A percentile compares a stretch with the other conserved stretches of the same genome.
These are phyloP conservation scores for Xylaria sp. DNA, from an alignment of 2,329 filamentous ascomycete species.

Conservation along the genomic window DNA sequence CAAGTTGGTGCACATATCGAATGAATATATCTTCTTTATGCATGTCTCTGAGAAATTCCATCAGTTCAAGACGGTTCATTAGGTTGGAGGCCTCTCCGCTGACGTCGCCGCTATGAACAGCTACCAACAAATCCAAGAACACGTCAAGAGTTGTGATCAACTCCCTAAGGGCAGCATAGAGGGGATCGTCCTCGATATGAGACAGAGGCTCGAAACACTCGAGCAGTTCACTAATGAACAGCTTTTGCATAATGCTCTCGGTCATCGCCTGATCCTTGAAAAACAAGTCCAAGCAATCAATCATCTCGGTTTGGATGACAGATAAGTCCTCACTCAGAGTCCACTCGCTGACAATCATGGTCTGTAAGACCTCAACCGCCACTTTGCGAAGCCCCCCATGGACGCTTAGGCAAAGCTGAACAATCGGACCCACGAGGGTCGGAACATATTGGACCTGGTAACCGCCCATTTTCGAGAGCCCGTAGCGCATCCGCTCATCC, in stretches of 20 bases:
- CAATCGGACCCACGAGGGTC: constrained; percentile 87
- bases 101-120: constrained; percentile 82
- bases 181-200: constrained; percentile 73
- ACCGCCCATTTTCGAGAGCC: constrained; percentile 86
- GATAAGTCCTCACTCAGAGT: constrained; percentile 91
- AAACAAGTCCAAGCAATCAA: constrained; percentile 88
- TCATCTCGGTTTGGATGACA: constrained; percentile 94
- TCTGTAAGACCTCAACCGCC: constrained; percentile 92
- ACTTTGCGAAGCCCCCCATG: constrained; percentile 90
- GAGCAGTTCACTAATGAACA: constrained; percentile 88
- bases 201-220: constrained; percentile 80
- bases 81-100: constrained; percentile 82
- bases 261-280: constrained; percentile 91
- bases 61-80: constrained; percentile 87
- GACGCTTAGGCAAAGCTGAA: constrained; percentile 93
- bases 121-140: constrained; percentile 88
- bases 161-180: constrained; percentile 80
- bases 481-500: constrained; percentile 83
- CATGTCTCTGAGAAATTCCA: constrained; percentile 97
- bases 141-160: constrained; percentile 89
- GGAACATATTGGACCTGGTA: constrained; percentile 99
- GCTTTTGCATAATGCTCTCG: constrained; percentile 89
- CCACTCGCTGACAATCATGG: constrained; percentile 99
- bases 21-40: constrained; percentile 97
- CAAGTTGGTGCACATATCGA: constrained; percentile 92